Conservation (phyloP, 805 yeast species). For the Saturnispora zaruensis region DNA sequence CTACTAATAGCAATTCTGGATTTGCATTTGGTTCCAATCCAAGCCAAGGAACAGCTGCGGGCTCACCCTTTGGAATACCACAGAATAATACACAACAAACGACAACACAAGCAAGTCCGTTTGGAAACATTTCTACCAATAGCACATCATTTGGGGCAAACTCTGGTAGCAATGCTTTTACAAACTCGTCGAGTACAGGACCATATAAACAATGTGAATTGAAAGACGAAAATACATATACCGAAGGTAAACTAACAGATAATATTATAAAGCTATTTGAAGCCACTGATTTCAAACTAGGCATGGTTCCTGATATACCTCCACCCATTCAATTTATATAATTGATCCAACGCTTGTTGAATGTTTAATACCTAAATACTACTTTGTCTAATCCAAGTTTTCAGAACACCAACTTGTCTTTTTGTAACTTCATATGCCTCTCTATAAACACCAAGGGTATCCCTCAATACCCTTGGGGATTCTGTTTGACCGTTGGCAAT, state of each 20-base stretch:
- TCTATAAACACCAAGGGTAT: slow-evolving; percentile 48
- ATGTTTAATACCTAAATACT: neutral
- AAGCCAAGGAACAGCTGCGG: neutral
- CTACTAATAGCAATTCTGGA: neutral
- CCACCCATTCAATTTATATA: slow-evolving; percentile 46
- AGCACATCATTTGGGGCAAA: slow-evolving; percentile 3
- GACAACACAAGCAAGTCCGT: neutral
- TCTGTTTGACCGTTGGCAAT: slow-evolving; percentile 59
- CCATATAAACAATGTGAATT: neutral
- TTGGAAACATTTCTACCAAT: neutral
- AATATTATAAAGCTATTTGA: slow-evolving; percentile 53
- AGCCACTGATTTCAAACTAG: slow-evolving; percentile 42
- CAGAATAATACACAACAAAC: neutral
- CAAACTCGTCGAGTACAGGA: slow-evolving; percentile 11
- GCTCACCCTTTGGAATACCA: neutral
- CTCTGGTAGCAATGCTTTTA: neutral
- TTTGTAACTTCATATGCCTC: slow-evolving; percentile 42
- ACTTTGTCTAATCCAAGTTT: slow-evolving; percentile 1
- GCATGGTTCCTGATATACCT: slow-evolving; percentile 61
- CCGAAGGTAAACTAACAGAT: neutral
- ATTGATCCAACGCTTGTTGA: neutral
- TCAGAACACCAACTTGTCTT: neutral
- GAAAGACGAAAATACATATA: neutral
- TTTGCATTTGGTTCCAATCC: neutral
- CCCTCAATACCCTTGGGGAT: slow-evolving; percentile 45